Evolutionary conservation across 176 grass and related monocot species (phyloP).

Genomic region (Saccharum officinarum): DNA sequence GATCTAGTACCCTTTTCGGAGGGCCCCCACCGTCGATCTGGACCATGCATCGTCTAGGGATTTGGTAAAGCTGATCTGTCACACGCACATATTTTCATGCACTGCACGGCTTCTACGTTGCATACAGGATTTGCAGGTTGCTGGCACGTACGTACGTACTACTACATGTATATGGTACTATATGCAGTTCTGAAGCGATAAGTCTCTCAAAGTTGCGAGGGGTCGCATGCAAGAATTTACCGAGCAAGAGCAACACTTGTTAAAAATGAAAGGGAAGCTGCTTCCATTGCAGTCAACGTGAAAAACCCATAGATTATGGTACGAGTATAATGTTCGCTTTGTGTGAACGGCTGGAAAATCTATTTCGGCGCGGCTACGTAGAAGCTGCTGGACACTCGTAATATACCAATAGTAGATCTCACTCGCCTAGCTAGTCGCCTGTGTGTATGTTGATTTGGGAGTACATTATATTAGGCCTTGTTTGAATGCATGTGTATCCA

Average conservation of each 20-base stretch:
- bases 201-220: too few species aligned
- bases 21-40: conserved; percentile 21
- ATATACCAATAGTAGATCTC: not conserved
- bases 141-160: too few species aligned
- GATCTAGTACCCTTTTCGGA: not conserved
- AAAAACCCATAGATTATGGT: not conserved
- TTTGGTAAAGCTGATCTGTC: conserved; percentile 39
- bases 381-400: not conserved
- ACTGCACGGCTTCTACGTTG: not conserved
- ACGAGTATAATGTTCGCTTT: not conserved
- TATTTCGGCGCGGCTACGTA: not conserved
- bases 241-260: too few species aligned
- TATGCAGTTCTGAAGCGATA: too few species aligned
- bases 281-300: not conserved
- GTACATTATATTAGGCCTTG: not conserved
- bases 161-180: too few species aligned
- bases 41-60: conserved; percentile 44
- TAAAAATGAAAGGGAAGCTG: not conserved
- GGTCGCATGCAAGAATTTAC: too few species aligned
- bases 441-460: not conserved
- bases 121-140: too few species aligned
- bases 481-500: too few species aligned
- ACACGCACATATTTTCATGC: not conserved
- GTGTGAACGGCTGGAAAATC: not conserved
- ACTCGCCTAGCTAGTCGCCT: not conserved